Conservation (phyloP, 257 asterid species). For the Ilex aquifolium region DNA sequence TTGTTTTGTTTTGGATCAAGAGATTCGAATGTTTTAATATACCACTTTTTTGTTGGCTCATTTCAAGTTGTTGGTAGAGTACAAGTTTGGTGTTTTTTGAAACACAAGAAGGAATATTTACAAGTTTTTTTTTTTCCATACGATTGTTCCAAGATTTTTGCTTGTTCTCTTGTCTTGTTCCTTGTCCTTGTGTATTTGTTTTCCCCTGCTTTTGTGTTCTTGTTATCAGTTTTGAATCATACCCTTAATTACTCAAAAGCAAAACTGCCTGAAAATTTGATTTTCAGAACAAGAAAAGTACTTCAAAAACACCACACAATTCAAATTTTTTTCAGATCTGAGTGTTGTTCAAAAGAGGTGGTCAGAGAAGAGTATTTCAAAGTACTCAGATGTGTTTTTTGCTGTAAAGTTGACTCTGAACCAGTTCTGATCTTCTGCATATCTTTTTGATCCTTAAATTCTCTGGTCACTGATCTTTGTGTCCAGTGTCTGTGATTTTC, state of each 20-base stretch:
- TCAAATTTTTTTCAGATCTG: conserved; percentile 34
- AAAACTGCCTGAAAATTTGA: background rate
- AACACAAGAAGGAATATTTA: background rate
- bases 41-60: conserved; percentile 7
- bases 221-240: background rate
- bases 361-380: conserved; percentile 4
- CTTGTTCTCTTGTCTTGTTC: conserved; percentile 1
- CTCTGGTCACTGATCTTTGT: background rate
- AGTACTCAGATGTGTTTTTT: conserved; percentile 10
- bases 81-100: conserved; percentile 2
- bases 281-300: background rate
- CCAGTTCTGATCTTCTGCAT: background rate
- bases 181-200: background rate
- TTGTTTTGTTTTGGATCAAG: conserved; percentile 1
- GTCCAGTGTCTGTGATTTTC: background rate
- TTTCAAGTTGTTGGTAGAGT: background rate
- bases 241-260: background rate
- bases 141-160: background rate
- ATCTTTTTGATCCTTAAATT: background rate
- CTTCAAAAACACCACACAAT: conserved; percentile 20
- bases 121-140: background rate
- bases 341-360: conserved; percentile 13
- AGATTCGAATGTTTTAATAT: conserved; percentile 11
- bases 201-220: background rate
- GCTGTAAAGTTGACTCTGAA: conserved; percentile 5